Percentiles rank a stretch among this genome's conserved stretches.
These are phyloP conservation scores for Ottelia alismoides DNA, from an alignment of 106 monocot genomes.

Conservation along the genomic window DNA sequence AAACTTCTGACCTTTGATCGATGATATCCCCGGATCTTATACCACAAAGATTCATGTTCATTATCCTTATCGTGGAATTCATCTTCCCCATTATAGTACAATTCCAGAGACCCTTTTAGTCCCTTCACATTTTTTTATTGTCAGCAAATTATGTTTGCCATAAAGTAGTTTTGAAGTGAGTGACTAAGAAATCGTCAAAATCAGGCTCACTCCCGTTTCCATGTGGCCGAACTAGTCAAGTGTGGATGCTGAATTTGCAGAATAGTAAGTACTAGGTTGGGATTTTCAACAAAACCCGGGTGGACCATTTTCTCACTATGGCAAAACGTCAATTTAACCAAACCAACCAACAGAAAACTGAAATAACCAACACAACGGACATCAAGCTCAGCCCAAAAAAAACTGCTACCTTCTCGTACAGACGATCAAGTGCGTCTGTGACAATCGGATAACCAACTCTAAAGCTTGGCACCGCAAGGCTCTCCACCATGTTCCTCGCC, in stretches of 20 bases:
- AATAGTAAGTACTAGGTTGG: neutral
- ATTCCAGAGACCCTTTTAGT: too few species aligned
- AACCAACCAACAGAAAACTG: neutral
- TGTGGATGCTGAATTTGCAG: neutral
- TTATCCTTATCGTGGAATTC: too few species aligned
- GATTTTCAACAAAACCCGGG: too few species aligned
- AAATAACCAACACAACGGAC: neutral
- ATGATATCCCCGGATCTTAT: too few species aligned
- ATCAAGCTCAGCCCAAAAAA: neutral
- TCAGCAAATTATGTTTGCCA: too few species aligned
- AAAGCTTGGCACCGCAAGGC: slow-evolving; percentile 77
- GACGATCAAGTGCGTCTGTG: slow-evolving; percentile 65
- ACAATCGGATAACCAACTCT: slow-evolving; percentile 80
- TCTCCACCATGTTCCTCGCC: slow-evolving; percentile 96
- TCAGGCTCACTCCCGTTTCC: neutral
- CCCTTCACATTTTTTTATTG: too few species aligned
- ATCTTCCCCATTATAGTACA: too few species aligned
- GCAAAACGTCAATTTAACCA: neutral
- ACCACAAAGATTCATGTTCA: too few species aligned
- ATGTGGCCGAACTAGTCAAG: neutral
- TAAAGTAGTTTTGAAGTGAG: too few species aligned
- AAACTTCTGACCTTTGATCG: too few species aligned
- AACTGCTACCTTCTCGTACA: slow-evolving; percentile 67
- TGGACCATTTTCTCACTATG: neutral
- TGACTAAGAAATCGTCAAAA: neutral